Evolutionary conservation across 2,329 filamentous ascomycete species (phyloP), one percentile per base, ranked within the genome.

Genomic region (Fusarium robinianum): DNA sequence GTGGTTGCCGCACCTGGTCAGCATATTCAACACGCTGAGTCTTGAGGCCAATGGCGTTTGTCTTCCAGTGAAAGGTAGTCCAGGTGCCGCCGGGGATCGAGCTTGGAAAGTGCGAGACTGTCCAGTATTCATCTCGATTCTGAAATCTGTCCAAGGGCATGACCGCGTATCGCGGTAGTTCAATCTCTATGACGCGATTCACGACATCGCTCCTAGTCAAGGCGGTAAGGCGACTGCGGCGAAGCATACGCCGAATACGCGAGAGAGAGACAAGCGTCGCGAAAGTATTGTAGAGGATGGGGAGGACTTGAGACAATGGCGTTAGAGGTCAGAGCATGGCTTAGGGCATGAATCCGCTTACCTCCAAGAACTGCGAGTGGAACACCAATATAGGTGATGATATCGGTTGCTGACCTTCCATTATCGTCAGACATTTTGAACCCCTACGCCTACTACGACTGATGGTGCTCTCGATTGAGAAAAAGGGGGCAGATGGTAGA

Each of bases 41-140:
- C 58, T 80, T 82, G 41, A 78, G 69, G 2, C 83, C 82, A 16
- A 84, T 83, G 3, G 77, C 69, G 51, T 83, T 75, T n/a, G 76
- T 76, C 55, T 76, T 77, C 82, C 83, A 86, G 63, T 85, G 78
- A 61, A 86, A 84, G 0, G 76, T 77, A 0, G 81, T 83, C 82
- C 82, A 86, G 18, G 71, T 76, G 1, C 83, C 83, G 3, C 83
- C 83, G 1, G 78, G 77, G 29, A 84, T 77, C 9, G 64, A 67
- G 32, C 76, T 79, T 0, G 76, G 74, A 39, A 76, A 69, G 2
- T 70, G 63, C 25, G 75, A 75, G 3, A 82, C 67, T 10, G 68
- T 67, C 79, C 83, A 86, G 65, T 86, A 86, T 36, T 79, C 72
- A 1, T 71, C 64, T 9, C 76, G 72, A 37, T 79, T 66, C 49